Base-by-base conservation (phyloP, 257 asterid species). In the Buddleja alternifolia region DNA sequence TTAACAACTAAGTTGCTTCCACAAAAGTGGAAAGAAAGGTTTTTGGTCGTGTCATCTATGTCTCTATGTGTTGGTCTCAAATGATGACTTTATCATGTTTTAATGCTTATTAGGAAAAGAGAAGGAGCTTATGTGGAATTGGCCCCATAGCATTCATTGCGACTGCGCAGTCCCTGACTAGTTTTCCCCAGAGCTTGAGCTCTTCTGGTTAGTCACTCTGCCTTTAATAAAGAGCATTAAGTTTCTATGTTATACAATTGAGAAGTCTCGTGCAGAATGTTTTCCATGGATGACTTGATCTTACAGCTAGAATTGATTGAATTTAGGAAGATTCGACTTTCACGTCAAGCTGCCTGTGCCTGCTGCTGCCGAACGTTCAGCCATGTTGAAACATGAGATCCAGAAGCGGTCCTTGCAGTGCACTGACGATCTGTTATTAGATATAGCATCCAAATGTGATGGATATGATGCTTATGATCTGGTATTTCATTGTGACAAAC, bases 381-480 rank as follows among this genome's bases (percentile, higher is more conserved):
- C 93, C 53, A 75, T 94, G 46, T 72, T 94, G 78, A 89, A 82
- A 73, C 90, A 89, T 73, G 96, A 90, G 83, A 79, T 89, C 63
- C 87, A 81, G 73, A 94, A 80, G 75, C 90, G 99, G 60, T 86
- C 90, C 73, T 77, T 94, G 88, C 95, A 81, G 48, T 94, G 93
- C 73, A 66, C 88, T 41, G 93, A 89, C 70, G 95, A 87, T 34
- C 72, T 84, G 69, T 67, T 89, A 70, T 67, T 70, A 48, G 97
- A 89, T 57, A 72, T 94, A 69, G 96, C 97, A 53, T 86, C 95
- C 72, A 89, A 89, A 71, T 90, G 99, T 79, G 99, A 94, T 72
- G 99, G 99, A 77, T 91, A 94, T 73, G 99, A 94, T 76, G 97
- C 99, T 68, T 94, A 94, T 74, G 99, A 94, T 84, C 88, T 94